A percentile compares a stretch with the other conserved stretches of the same genome.
These are phyloP conservation scores for Lippia alba DNA, from an alignment of 305 asterid species.

Conservation along the genomic window DNA sequence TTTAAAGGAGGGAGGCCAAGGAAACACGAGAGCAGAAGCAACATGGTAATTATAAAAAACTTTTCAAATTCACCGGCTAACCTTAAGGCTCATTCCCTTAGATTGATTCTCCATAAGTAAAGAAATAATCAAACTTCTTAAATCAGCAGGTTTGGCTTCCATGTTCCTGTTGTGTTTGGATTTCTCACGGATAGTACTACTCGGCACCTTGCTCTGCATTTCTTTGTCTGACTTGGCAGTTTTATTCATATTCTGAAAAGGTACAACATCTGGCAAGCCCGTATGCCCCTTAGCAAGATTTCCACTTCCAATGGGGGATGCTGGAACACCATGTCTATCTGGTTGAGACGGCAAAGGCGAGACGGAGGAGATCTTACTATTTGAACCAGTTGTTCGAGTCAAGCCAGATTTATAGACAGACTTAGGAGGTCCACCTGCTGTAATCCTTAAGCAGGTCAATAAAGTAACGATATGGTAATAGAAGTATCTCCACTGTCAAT, in stretches of 20 bases:
- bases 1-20: background rate
- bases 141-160: constrained; percentile 64
- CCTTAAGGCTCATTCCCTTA: constrained; percentile 90
- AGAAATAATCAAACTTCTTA: constrained; percentile 71
- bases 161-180: constrained; percentile 46
- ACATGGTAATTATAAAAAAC: constrained; percentile 19
- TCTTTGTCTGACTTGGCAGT: constrained; percentile 65
- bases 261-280: constrained; percentile 47
- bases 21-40: background rate
- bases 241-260: constrained; percentile 50
- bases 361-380: constrained; percentile 62
- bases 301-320: constrained; percentile 65
- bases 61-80: constrained; percentile 38
- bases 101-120: constrained; percentile 74
- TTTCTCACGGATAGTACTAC: constrained; percentile 55
- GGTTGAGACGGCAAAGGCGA: constrained; percentile 75
- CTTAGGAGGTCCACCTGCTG: constrained; percentile 71
- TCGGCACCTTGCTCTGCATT: constrained; percentile 48
- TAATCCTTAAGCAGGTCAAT: constrained; percentile 31
- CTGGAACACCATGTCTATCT: constrained; percentile 58
- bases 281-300: constrained; percentile 58
- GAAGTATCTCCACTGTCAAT: constrained; percentile 3
- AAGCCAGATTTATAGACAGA: constrained; percentile 59
- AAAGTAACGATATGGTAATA: constrained; percentile 22
- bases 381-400: constrained; percentile 59